Percentiles rank a stretch among this genome's conserved stretches.
Conservation (phyloP, 495 filamentous ascomycete species). For the Penicillium longicatenatum region DNA sequence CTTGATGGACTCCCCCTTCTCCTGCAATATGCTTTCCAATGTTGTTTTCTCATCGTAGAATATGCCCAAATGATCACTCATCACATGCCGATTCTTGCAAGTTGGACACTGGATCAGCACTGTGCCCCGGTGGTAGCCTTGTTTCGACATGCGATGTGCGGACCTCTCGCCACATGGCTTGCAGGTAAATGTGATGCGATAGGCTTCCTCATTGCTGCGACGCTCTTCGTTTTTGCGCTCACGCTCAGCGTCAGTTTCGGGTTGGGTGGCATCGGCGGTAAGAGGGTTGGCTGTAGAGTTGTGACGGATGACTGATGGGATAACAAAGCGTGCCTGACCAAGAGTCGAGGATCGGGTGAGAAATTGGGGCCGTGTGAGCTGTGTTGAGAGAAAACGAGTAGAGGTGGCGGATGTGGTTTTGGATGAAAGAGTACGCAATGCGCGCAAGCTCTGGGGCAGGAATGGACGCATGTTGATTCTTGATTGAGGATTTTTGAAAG, state of each 20-base stretch:
- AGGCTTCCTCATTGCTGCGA: constrained; percentile 63
- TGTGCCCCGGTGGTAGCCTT: constrained; percentile 87
- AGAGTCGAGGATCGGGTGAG: constrained; percentile 6
- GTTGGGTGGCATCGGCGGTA: constrained; percentile 27
- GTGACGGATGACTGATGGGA: constrained; percentile 22
- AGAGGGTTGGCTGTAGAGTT: constrained; percentile 38
- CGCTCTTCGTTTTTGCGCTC: constrained; percentile 35
- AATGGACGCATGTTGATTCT: constrained; percentile 24
- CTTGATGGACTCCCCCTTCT: constrained; percentile 35
- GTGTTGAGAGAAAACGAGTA: constrained; percentile 21
- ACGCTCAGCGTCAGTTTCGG: constrained; percentile 33
- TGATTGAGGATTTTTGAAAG: background rate
- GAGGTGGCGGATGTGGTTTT: constrained; percentile 10
- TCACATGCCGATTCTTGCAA: constrained; percentile 85
- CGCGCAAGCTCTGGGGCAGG: constrained; percentile 20
- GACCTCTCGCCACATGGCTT: constrained; percentile 77
- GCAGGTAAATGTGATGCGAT: constrained; percentile 90
- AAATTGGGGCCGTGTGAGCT: constrained; percentile 6
- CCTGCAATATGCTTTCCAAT: constrained; percentile 37
- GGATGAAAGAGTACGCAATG: constrained; percentile 17
- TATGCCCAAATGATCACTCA: constrained; percentile 78
- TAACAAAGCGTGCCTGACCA: constrained; percentile 3
- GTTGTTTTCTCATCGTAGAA: constrained; percentile 46
- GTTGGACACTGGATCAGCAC: constrained; percentile 83
- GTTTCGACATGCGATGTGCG: constrained; percentile 79